Percentiles rank a stretch among this genome's conserved stretches.
These are phyloP conservation scores for Alnus glutinosa DNA, from an alignment of 306 rosid species.

Conservation along the genomic window DNA sequence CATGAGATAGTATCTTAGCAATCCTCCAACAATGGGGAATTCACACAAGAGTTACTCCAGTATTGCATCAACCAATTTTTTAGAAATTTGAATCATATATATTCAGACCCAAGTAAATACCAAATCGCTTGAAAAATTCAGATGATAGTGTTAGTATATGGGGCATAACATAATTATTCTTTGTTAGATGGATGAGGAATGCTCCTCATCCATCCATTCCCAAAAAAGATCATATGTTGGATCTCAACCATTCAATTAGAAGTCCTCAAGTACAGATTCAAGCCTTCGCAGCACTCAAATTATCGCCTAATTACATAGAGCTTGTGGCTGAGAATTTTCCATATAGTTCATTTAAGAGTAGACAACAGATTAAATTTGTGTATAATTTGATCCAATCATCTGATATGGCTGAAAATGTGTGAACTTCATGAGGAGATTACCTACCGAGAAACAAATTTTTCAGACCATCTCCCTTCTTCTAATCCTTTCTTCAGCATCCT, in stretches of 20 bases:
- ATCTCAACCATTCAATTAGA: neutral
- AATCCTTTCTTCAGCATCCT: slow-evolving; percentile 94
- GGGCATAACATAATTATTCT: neutral
- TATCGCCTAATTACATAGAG: neutral
- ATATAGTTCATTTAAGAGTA: slow-evolving; percentile 9
- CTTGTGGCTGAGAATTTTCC: neutral
- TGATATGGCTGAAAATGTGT: neutral
- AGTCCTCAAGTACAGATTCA: neutral
- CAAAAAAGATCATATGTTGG: neutral
- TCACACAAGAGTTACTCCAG: neutral
- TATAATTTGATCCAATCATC: neutral
- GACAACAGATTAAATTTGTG: neutral
- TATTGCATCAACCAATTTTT: neutral
- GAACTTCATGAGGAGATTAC: slow-evolving; percentile 29
- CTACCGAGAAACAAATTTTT: slow-evolving; percentile 91
- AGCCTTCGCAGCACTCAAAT: neutral
- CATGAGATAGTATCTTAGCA: slow-evolving; percentile 1
- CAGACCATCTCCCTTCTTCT: slow-evolving; percentile 83
- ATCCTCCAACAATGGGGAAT: neutral
- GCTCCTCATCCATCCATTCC: slow-evolving; percentile 1
- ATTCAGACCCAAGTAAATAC: neutral
- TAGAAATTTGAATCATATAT: neutral
- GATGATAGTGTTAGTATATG: neutral
- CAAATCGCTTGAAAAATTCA: neutral
- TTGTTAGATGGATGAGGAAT: neutral